Base-by-base conservation (phyloP, 257 asterid species). In the Rauvolfia tetraphylla region DNA sequence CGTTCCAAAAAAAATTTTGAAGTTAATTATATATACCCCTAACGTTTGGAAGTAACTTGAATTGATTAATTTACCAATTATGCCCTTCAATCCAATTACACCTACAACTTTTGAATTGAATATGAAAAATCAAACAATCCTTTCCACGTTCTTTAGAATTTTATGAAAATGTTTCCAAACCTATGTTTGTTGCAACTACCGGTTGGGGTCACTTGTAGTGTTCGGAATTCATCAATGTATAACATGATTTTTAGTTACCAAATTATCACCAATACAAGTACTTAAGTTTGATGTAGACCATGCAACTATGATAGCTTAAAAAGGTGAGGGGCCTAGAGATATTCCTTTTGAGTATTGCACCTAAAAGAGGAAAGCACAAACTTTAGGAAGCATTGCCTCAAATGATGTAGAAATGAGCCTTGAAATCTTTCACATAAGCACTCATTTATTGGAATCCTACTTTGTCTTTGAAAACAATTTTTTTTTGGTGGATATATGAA, bases 261-360 rank as follows among this genome's bases (percentile, higher is more conserved):
- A 75, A 83, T 85, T 74, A 79, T 79, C 75, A 63, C 83, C 79
- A 74, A 75, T 79, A 72, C 81, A 77, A 75, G 72, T 82, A 49
- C 76, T 75, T 75, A 56, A 29, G n/a, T n/a, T n/a, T n/a, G 85
- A 84, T 83, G 91, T 81, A 85, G 90, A 88, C 88, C 87, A 84
- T 82, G 85, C 88, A 81, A 84, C 85, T 74, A 80, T 88, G 68
- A 79, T 85, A 78, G 80, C 88, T 71, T 34, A 84, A 85, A 87
- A 77, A 83, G 79, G 27, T 54, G 79, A 82, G 82, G 89, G 87
- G 25, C 87, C 85, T 71, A 54, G 41, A 59, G 17, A 76, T 66
- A 42, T 70, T 27, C 62, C 70, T 48, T 59, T 67, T 34, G 56
- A 71, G 62, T 34, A 62, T 63, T 83, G 82, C 80, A 68, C 82